Evolutionary conservation across 139 green algal genomes (phyloP).

Genomic region (Tetraselmis striata): DNA sequence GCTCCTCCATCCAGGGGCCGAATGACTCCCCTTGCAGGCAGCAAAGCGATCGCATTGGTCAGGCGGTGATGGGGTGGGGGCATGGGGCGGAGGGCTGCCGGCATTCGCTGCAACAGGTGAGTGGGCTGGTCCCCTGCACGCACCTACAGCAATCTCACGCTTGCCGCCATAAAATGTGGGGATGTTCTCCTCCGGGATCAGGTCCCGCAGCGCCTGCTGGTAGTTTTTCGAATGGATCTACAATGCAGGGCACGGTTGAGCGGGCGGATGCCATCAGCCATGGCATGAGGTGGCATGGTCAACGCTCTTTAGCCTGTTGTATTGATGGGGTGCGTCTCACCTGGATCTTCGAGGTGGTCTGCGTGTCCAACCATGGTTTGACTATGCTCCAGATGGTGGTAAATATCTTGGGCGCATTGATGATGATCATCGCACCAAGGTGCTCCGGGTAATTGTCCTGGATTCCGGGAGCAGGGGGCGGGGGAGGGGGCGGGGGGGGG

Average conservation of each 20-base stretch:
- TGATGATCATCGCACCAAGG: conserved; percentile 52
- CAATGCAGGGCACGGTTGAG: too few relatives aligned
- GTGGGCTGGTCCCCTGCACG: too few relatives aligned
- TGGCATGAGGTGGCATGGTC: too few relatives aligned
- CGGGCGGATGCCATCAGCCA: too few relatives aligned
- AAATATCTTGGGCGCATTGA: conserved; percentile 54
- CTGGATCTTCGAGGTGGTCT: conserved; percentile 44
- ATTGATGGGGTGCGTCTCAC: too few relatives aligned
- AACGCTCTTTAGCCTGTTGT: too few relatives aligned
- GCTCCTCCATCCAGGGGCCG: neutral
- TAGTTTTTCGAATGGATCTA: too few relatives aligned
- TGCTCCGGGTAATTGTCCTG: conserved; percentile 55
- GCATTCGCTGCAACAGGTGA: neutral
- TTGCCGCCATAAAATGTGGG: conserved; percentile 12
- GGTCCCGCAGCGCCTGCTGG: conserved; percentile 7
- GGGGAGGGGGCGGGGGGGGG: too few relatives aligned
- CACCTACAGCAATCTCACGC: neutral
- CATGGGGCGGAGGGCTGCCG: too few relatives aligned
- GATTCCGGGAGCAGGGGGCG: neutral
- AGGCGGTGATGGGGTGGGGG: neutral
- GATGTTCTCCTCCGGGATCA: conserved; percentile 13
- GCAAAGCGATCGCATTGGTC: neutral
- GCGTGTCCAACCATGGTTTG: conserved; percentile 47
- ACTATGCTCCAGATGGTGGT: conserved; percentile 42
- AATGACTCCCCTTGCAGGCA: neutral